These are phyloP conservation scores for Cyclotella atomus DNA, from an alignment of 108 stramenopile species.

Conservation along the genomic window DNA sequence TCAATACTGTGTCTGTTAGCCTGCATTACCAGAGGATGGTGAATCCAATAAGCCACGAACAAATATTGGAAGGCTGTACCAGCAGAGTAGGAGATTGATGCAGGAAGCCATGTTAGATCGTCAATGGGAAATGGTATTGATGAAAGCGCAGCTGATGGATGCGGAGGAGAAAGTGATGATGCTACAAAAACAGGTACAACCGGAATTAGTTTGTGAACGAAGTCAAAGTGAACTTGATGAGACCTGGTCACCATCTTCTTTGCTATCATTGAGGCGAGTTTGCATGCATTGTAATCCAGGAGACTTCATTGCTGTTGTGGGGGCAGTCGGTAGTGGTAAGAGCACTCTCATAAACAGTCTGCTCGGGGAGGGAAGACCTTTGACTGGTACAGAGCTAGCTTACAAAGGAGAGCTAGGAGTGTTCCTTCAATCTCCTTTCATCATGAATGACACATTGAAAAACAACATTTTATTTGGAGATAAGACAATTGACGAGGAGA, in stretches of 20 bases:
- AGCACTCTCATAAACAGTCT: constrained; percentile 86
- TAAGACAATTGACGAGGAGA: constrained; percentile 60
- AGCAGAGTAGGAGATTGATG: constrained; percentile 37
- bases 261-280: constrained; percentile 68
- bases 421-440: constrained; percentile 92
- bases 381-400: constrained; percentile 59
- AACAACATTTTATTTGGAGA: constrained; percentile 83
- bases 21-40: constrained; percentile 9
- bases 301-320: constrained; percentile 89
- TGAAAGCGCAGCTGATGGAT: constrained; percentile 72
- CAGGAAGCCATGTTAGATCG: constrained; percentile 27
- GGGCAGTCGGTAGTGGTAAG: constrained; percentile 93
- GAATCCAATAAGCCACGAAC: constrained; percentile 9
- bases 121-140: constrained; percentile 54
- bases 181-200: constrained; percentile 32
- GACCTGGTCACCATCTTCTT: constrained; percentile 31
- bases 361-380: constrained; percentile 82
- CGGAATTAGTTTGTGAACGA: constrained; percentile 4
- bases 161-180: constrained; percentile 63
- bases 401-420: constrained; percentile 68
- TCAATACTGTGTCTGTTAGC: background rate
- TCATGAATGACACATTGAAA: constrained; percentile 92
- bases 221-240: constrained; percentile 17
- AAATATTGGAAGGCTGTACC: constrained; percentile 22
- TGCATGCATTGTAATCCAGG: constrained; percentile 66